Conservation (phyloP, 1,139 yeast species). For the Yarrowia galli region DNA sequence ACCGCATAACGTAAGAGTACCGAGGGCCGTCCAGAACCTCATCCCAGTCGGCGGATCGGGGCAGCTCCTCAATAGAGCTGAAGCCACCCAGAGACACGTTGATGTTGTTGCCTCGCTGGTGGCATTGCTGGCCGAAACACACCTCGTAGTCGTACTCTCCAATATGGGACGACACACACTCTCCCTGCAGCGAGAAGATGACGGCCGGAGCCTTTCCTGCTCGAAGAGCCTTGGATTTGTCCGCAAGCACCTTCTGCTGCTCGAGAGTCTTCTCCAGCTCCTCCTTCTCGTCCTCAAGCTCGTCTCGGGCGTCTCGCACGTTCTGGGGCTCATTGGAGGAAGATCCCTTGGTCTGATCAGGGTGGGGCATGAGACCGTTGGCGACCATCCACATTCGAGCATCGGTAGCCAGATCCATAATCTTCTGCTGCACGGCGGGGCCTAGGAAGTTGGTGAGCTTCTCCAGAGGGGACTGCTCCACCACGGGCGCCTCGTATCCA, state of each 20-base stretch:
- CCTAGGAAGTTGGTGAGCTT: constrained; percentile 29
- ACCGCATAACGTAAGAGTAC: constrained; percentile 56
- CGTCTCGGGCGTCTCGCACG: constrained; percentile 56
- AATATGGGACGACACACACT: constrained; percentile 58
- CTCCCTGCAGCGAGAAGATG: constrained; percentile 63
- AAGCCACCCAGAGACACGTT: constrained; percentile 63
- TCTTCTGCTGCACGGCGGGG: constrained; percentile 17
- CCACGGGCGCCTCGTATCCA: constrained; percentile 3
- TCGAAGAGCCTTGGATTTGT: constrained; percentile 46
- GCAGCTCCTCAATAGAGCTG: constrained; percentile 49
- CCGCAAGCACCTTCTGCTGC: constrained; percentile 49
- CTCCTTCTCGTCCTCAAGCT: constrained; percentile 45
- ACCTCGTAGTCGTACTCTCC: constrained; percentile 78
- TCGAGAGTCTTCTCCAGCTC: constrained; percentile 52
- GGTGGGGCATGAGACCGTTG: constrained; percentile 30
- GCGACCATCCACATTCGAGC: constrained; percentile 36
- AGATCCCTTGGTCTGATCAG: constrained; percentile 6
- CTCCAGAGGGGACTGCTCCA: constrained; percentile 20
- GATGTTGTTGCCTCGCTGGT: constrained; percentile 61
- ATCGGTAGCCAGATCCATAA: constrained; percentile 8
- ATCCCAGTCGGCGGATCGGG: constrained; percentile 42
- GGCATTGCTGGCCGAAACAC: constrained; percentile 63
- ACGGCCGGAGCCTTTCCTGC: constrained; percentile 63
- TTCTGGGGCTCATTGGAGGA: constrained; percentile 22
- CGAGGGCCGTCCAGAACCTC: constrained; percentile 46